Conservation (phyloP, 805 yeast genomes). For the Blastobotrys robertii region DNA sequence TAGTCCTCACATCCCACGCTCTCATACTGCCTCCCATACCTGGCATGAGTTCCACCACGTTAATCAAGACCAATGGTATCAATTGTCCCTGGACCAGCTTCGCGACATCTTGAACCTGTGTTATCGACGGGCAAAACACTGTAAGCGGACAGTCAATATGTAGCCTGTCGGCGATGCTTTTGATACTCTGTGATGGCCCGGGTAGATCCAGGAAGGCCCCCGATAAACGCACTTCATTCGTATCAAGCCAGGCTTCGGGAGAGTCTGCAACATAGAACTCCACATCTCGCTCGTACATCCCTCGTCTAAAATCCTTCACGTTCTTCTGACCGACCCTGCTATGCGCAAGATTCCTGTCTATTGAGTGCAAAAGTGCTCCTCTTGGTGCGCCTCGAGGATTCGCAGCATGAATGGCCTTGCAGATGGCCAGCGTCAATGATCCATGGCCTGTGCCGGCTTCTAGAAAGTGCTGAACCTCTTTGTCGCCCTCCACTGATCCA, state of each 20-base stretch:
- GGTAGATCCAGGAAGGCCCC: conserved; percentile 44
- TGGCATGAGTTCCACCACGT: conserved; percentile 35
- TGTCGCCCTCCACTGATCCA: neutral
- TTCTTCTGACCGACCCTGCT: conserved; percentile 35
- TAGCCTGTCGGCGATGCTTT: conserved; percentile 27
- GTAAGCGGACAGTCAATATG: conserved; percentile 36
- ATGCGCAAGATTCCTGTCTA: conserved; percentile 35
- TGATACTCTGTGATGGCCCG: conserved; percentile 30
- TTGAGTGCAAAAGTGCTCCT: conserved; percentile 35
- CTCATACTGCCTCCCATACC: conserved; percentile 44
- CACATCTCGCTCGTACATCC: conserved; percentile 37
- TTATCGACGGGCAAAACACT: conserved; percentile 40
- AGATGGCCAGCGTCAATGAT: conserved; percentile 37
- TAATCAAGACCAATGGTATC: conserved; percentile 30
- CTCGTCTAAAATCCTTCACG: conserved; percentile 32
- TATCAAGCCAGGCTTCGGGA: conserved; percentile 34
- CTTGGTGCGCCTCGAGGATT: conserved; percentile 25
- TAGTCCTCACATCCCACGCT: conserved; percentile 40
- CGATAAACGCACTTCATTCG: conserved; percentile 20
- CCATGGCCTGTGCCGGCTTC: conserved; percentile 54
- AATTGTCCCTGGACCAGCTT: conserved; percentile 23
- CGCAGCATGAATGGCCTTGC: conserved; percentile 35
- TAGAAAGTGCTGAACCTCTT: conserved; percentile 27
- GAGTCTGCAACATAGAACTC: conserved; percentile 36
- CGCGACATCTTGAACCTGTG: conserved; percentile 36